Evolutionary conservation across 306 rosid species (phyloP).

Genomic region (Lathyrus oleraceus): DNA sequence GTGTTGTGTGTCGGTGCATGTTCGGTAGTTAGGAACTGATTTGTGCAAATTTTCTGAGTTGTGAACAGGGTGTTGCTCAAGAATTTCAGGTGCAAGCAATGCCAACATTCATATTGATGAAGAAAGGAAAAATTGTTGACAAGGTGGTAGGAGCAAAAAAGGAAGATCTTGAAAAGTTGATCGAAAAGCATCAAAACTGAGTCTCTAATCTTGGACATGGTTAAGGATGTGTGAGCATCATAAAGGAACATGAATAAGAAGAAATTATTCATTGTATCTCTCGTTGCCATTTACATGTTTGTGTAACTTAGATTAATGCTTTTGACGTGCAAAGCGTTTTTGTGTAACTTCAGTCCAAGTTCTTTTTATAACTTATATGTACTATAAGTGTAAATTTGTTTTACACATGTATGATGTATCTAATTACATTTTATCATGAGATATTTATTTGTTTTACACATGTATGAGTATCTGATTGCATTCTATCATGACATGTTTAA

Average conservation of each 20-base stretch:
- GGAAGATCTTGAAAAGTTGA: constrained; percentile 62
- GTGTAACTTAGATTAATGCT: constrained; percentile 5
- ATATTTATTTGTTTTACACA: too few species aligned
- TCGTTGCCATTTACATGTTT: constrained; percentile 13
- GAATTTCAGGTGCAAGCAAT: constrained; percentile 66
- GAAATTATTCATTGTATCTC: constrained; percentile 11
- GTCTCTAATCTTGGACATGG: constrained; percentile 20
- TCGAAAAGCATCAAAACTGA: constrained; percentile 59
- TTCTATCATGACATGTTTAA: too few species aligned
- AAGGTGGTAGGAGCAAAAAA: constrained; percentile 67
- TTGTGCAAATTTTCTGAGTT: background rate
- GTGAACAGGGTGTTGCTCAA: constrained; percentile 56
- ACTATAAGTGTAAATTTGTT: background rate
- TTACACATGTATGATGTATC: background rate
- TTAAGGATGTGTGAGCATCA: background rate
- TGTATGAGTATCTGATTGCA: too few species aligned
- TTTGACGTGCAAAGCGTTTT: background rate
- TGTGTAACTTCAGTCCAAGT: background rate
- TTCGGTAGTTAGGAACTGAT: background rate
- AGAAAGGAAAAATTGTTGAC: constrained; percentile 63
- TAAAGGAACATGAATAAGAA: constrained; percentile 31
- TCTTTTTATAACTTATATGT: background rate
- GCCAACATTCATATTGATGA: constrained; percentile 77
- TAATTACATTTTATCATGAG: too few species aligned
- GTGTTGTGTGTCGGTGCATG: too few species aligned